Percentiles rank a stretch among this genome's conserved stretches.
These are phyloP conservation scores for Colletotrichum cereale DNA, from an alignment of 2,329 filamentous ascomycete species.

Conservation along the genomic window DNA sequence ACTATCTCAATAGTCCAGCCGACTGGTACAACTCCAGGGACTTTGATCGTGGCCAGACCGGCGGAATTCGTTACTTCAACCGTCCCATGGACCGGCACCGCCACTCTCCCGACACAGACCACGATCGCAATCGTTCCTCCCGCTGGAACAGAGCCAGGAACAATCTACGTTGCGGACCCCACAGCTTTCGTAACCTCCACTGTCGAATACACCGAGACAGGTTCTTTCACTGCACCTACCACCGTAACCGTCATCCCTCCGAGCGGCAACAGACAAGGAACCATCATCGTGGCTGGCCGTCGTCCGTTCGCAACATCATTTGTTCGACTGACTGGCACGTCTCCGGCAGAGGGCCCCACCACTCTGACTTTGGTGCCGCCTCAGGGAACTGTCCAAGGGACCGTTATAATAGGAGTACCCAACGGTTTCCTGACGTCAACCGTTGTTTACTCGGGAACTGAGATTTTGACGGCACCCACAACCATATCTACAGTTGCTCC, in stretches of 20 bases:
- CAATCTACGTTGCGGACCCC: slow-evolving; percentile 27
- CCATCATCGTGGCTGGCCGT: slow-evolving; percentile 17
- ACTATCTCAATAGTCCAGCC: slow-evolving; percentile 19
- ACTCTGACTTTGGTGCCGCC: slow-evolving; percentile 10
- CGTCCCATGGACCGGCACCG: slow-evolving; percentile 14
- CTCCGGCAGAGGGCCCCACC: slow-evolving; percentile 1
- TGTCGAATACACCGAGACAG: slow-evolving; percentile 8
- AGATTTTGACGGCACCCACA: background rate
- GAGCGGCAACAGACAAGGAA: slow-evolving; percentile 13
- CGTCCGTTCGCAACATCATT: slow-evolving; percentile 5
- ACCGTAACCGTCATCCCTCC: slow-evolving; percentile 31
- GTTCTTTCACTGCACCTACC: background rate
- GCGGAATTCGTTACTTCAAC: slow-evolving; percentile 35
- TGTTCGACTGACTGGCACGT: background rate
- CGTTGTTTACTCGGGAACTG: slow-evolving; percentile 5
- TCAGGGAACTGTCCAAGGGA: background rate
- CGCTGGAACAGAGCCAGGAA: slow-evolving; percentile 27
- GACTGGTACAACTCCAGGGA: slow-evolving; percentile 28
- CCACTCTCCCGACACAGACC: background rate
- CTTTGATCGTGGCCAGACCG: slow-evolving; percentile 27
- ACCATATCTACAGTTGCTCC: slow-evolving; percentile 15
- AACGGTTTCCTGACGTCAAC: slow-evolving; percentile 4
- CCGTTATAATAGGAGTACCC: slow-evolving; percentile 5
- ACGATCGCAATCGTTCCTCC: slow-evolving; percentile 18
- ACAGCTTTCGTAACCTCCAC: slow-evolving; percentile 30